Conservation (phyloP, 2,329 filamentous ascomycete genomes). For the Hawksworthiomyces lignivorus region DNA sequence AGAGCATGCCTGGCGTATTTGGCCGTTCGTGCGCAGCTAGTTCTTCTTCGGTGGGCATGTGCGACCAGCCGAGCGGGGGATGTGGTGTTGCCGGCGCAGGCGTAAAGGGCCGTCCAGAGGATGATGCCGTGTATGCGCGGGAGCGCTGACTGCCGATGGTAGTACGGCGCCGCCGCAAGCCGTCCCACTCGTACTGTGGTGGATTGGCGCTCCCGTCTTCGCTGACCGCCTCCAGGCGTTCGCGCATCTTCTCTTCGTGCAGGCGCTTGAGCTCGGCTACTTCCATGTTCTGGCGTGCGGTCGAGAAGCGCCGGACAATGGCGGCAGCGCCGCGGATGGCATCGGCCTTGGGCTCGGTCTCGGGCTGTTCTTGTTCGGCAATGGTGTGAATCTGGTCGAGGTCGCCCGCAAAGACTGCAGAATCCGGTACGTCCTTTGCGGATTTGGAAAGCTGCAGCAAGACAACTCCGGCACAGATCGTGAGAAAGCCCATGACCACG, state of each 20-base stretch:
- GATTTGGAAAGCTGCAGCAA: slow-evolving; percentile 95
- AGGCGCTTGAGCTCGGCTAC: slow-evolving; percentile 70
- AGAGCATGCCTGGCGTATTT: slow-evolving; percentile 39
- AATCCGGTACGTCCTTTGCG: slow-evolving; percentile 91
- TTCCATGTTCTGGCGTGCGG: slow-evolving; percentile 68
- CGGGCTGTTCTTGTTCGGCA: slow-evolving; percentile 90
- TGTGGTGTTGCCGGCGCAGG: slow-evolving; percentile 40
- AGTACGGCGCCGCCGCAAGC: slow-evolving; percentile 65
- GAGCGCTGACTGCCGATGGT: slow-evolving; percentile 31
- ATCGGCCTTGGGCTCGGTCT: slow-evolving; percentile 92
- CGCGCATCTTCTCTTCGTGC: slow-evolving; percentile 66
- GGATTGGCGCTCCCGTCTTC: slow-evolving; percentile 56
- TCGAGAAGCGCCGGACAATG: slow-evolving; percentile 76
- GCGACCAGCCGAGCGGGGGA: slow-evolving; percentile 81
- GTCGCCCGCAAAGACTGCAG: slow-evolving; percentile 85
- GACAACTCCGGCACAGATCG: slow-evolving; percentile 88
- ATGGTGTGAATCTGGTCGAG: slow-evolving; percentile 93
- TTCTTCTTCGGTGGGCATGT: slow-evolving; percentile 63
- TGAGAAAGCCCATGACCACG: slow-evolving; percentile 86
- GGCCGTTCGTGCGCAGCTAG: slow-evolving; percentile 44
- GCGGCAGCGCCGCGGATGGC: slow-evolving; percentile 87
- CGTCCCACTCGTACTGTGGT: slow-evolving; percentile 75
- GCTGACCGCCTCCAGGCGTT: slow-evolving; percentile 64
- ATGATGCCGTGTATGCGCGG: slow-evolving; percentile 16
- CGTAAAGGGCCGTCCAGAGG: slow-evolving; percentile 20